Evolutionary conservation across 2,329 filamentous ascomycete genomes (phyloP).

Genomic region (Cordyceps cicadae): DNA sequence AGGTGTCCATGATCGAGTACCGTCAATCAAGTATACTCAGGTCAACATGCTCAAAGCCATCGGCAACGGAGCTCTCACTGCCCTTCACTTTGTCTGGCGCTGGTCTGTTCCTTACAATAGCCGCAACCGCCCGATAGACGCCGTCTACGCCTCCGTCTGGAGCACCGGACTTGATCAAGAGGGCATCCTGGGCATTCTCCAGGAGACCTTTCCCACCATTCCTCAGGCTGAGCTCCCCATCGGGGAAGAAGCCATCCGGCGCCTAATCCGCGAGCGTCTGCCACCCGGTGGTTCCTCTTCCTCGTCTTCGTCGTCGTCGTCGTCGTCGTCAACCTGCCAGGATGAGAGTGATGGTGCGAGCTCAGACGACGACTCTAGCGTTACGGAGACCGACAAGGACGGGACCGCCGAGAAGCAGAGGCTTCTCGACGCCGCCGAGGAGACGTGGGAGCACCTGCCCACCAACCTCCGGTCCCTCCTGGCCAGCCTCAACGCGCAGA

Average conservation of each 20-base stretch:
- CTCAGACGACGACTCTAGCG: background rate
- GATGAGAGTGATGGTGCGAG: background rate
- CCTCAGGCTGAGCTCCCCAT: slow-evolving; percentile 9
- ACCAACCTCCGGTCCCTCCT: slow-evolving; percentile 7
- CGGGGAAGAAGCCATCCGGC: slow-evolving; percentile 12
- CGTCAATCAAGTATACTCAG: background rate
- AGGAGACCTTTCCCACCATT: slow-evolving; percentile 8
- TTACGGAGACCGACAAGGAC: background rate
- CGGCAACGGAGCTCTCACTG: background rate
- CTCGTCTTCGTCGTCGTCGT: background rate
- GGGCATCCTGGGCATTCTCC: slow-evolving; percentile 4
- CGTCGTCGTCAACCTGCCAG: background rate
- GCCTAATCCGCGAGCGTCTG: slow-evolving; percentile 10
- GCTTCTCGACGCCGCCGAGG: slow-evolving; percentile 11
- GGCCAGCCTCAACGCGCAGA: slow-evolving; percentile 13
- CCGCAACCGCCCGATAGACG: slow-evolving; percentile 14
- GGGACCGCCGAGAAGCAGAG: background rate
- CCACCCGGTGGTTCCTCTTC: background rate
- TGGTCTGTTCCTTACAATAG: slow-evolving; percentile 16
- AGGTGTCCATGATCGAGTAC: background rate
- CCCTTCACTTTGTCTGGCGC: slow-evolving; percentile 13
- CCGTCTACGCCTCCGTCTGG: slow-evolving; percentile 14
- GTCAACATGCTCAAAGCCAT: background rate
- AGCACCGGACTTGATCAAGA: background rate
- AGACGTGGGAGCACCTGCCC: slow-evolving; percentile 14